phyloP scores from a whole-genome alignment of 768 basidiomycete species.

The Termitomyces sp. region DNA sequence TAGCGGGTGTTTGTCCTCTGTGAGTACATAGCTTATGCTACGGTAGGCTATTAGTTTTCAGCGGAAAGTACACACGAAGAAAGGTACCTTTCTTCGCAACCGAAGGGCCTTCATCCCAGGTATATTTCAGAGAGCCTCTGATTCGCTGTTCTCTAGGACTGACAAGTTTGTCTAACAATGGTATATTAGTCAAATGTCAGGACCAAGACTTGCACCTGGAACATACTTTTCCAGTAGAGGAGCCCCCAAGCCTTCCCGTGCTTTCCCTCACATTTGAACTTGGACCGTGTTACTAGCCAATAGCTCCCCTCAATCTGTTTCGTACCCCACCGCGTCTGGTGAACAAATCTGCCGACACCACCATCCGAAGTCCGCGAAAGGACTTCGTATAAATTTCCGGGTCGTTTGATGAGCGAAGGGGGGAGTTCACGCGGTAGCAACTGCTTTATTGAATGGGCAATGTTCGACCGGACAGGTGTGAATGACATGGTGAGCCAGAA shows the following conservation, averaged over 20 bases:
- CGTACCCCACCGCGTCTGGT: constrained; percentile 68
- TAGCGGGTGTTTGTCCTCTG: background rate
- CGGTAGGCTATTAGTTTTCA: background rate
- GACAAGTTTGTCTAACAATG: constrained; percentile 48
- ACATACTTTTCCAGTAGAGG: constrained; percentile 73
- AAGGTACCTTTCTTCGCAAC: constrained; percentile 12
- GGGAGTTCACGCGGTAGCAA: constrained; percentile 56
- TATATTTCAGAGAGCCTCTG: constrained; percentile 67
- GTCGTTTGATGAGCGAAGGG: constrained; percentile 47
- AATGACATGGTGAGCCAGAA: constrained; percentile 26
- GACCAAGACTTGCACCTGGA: background rate
- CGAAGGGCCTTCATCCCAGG: constrained; percentile 60
- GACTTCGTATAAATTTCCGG: constrained; percentile 67
- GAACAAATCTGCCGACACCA: constrained; percentile 60
- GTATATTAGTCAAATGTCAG: background rate
- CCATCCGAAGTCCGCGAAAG: constrained; percentile 63
- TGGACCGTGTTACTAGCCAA: constrained; percentile 70
- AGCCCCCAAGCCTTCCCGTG: constrained; percentile 85
- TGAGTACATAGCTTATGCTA: background rate
- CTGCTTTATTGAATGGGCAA: constrained; percentile 40
- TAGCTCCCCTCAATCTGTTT: constrained; percentile 65
- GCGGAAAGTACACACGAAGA: background rate
- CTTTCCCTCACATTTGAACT: constrained; percentile 64
- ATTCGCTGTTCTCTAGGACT: constrained; percentile 58
- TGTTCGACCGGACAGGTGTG: constrained; percentile 24